These are phyloP conservation scores for Arthrobotrys conoides DNA, from an alignment of 2,329 filamentous ascomycete genomes.

Conservation along the genomic window DNA sequence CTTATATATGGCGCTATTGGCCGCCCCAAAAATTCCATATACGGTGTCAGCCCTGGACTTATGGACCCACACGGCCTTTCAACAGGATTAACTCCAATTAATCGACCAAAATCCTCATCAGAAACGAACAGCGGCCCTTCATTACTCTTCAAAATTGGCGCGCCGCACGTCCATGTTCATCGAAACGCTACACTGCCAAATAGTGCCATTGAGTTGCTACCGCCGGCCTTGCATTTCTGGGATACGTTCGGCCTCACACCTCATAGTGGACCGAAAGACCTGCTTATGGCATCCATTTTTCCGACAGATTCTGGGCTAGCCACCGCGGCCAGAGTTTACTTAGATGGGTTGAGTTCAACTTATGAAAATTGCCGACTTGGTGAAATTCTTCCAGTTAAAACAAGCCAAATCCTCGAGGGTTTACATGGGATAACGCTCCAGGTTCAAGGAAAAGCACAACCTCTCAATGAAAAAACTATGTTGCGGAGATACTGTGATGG, in stretches of 20 bases:
- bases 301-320: conserved; percentile 76
- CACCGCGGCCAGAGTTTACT: conserved; percentile 75
- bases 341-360: conserved; percentile 79
- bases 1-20: conserved; percentile 43
- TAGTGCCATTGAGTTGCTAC: conserved; percentile 78
- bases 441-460: conserved; percentile 57
- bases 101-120: conserved; percentile 53
- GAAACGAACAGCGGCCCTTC: conserved; percentile 18
- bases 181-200: conserved; percentile 71
- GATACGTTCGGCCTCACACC: conserved; percentile 83
- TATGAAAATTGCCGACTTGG: conserved; percentile 66
- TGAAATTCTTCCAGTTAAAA: conserved; percentile 61
- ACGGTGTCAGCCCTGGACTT: conserved; percentile 48
- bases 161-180: conserved; percentile 80
- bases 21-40: conserved; percentile 46
- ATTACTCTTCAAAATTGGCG: conserved; percentile 74
- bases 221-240: conserved; percentile 84
- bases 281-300: conserved; percentile 79
- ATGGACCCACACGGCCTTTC: conserved; percentile 39
- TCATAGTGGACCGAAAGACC: conserved; percentile 78
- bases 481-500: conserved; percentile 54
- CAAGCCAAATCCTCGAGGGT: conserved; percentile 68
- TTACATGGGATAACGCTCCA: conserved; percentile 65
- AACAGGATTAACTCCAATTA: conserved; percentile 42
- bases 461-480: conserved; percentile 50